Base-by-base conservation (phyloP, 1,284 basidiomycete species). In the Inonotus obliquus region DNA sequence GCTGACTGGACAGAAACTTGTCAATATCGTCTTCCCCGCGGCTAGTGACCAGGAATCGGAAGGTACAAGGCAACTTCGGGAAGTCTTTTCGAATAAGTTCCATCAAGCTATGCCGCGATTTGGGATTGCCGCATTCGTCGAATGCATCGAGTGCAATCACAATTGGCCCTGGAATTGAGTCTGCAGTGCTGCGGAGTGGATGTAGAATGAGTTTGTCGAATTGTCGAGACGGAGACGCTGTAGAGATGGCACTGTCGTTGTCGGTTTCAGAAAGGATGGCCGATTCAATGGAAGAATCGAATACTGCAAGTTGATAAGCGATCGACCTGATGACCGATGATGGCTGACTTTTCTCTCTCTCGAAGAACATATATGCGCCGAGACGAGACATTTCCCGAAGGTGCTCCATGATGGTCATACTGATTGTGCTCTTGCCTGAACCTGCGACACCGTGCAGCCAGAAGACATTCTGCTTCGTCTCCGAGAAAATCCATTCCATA, bases 61-160 rank as follows among this genome's bases (percentile, higher is more conserved):
- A 55, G 4, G 21, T 37, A 5, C 19, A 3, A 4, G 54, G 54
- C 10, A 55, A n/a, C 37, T 21, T 55, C 6, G 54, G 39, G 11
- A 55, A 19, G 5, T 55, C 54, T 1, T 27, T 14, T 11, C 37
- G 37, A 23, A 55, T n/a, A 39, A 37, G 54, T 4, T 41, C 29
- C 23, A 39, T 41, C 14, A 55, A 27, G 6, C 6, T 37, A 11
- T 11, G 21, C 38, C 54, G 54, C 10, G 54, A 23, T 14, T 47
- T 41, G 1, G 41, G 6, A 13, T 13, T 32, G 7, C 44, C 56
- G 41, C 56, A 57, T 19, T 57, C 56, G 19, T 57, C 56, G 9
- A 56, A 17, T 21, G 35, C 54, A 32, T 25, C 21, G 29, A 51
- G 48, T 17, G 21, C 48, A 25, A 78, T 72, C 54, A 78, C 67